These are phyloP conservation scores for Inga oerstediana DNA, from an alignment of 306 rosid genomes.

Conservation along the genomic window DNA sequence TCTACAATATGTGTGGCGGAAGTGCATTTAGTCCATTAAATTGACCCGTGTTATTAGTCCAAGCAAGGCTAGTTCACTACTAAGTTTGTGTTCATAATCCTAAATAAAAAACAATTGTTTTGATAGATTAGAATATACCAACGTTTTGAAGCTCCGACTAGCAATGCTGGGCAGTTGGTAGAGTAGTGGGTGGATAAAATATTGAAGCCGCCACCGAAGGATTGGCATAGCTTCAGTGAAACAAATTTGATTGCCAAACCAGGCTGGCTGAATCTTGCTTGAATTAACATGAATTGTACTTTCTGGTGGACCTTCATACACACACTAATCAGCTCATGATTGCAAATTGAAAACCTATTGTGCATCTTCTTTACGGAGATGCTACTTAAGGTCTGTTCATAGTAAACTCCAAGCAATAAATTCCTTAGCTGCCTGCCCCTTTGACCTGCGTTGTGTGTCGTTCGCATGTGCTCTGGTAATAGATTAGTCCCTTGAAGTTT, in stretches of 20 bases:
- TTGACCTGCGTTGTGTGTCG: not conserved
- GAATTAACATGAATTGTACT: not conserved
- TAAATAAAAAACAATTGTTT: not conserved
- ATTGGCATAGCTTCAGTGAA: not conserved
- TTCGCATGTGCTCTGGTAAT: not conserved
- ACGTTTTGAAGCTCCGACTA: not conserved
- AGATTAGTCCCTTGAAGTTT: not conserved
- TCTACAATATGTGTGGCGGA: not conserved
- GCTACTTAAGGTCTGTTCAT: not conserved
- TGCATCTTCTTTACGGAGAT: not conserved
- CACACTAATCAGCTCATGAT: not conserved
- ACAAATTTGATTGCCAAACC: not conserved
- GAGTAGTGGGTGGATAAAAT: not conserved
- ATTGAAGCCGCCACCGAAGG: not conserved
- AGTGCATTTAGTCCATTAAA: no score
- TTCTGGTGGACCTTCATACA: not conserved
- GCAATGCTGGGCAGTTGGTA: not conserved
- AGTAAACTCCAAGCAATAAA: not conserved
- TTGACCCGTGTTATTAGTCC: no score
- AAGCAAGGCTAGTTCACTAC: no score
- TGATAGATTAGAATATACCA: not conserved
- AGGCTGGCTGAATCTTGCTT: not conserved
- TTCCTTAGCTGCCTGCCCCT: not conserved
- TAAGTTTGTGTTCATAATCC: no score
- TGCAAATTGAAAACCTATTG: not conserved